A percentile compares a stretch with the other conserved stretches of the same genome.
Evolutionary conservation across 2,329 filamentous ascomycete species (phyloP).

Genomic region (Xylariaceae sp.): DNA sequence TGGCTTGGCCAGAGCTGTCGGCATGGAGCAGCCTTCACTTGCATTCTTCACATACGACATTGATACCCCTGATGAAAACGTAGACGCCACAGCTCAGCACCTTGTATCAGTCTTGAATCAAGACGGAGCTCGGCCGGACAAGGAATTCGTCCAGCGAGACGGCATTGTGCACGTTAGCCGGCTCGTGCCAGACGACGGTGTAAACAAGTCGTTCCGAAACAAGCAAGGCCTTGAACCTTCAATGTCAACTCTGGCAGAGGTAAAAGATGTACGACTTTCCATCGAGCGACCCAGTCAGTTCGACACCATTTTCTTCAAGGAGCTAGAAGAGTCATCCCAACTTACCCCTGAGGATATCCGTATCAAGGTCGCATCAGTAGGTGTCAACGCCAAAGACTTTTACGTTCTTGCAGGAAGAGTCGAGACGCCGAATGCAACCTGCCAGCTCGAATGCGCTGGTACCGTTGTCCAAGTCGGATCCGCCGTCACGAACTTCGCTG

Average conservation of each 20-base stretch:
- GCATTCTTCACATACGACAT: constrained; percentile 16
- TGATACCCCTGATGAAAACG: neutral
- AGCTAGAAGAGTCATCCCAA: neutral
- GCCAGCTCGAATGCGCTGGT: constrained; percentile 18
- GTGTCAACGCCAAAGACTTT: constrained; percentile 16
- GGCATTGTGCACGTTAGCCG: constrained; percentile 13
- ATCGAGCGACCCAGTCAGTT: constrained; percentile 10
- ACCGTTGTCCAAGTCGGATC: constrained; percentile 23
- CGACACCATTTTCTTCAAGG: constrained; percentile 14
- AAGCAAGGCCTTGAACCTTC: constrained; percentile 5
- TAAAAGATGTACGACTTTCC: neutral
- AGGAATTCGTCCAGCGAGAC: constrained; percentile 11
- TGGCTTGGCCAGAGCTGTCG: constrained; percentile 15
- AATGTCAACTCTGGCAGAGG: neutral
- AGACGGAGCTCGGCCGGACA: neutral
- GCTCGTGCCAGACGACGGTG: constrained; percentile 12
- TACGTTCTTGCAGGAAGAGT: constrained; percentile 12
- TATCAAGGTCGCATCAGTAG: constrained; percentile 11
- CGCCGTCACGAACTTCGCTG: constrained; percentile 25
- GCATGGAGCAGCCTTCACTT: constrained; percentile 20
- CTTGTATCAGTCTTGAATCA: constrained; percentile 9
- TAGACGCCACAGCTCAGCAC: neutral
- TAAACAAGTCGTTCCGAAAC: constrained; percentile 8
- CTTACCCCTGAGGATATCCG: neutral
- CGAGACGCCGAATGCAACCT: constrained; percentile 12